Percentiles rank a stretch among this genome's conserved stretches.
phyloP scores from a whole-genome alignment of 225 moss, liverwort and hornwort species.

The Thuidium tamariscinum region DNA sequence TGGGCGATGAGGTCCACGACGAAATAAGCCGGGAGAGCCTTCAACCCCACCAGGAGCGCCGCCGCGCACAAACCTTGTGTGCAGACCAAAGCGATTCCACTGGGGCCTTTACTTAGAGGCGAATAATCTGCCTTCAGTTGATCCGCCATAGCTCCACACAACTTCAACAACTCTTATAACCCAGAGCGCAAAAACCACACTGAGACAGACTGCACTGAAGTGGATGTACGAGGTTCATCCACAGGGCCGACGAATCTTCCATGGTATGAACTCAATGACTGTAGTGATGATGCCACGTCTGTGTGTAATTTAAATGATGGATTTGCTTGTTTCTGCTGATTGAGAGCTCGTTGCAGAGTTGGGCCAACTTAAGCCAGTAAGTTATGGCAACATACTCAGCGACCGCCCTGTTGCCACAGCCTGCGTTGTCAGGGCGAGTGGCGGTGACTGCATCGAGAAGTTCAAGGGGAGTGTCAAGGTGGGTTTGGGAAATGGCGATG shows the following conservation, averaged over 20 bases:
- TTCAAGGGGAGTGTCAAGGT: neutral
- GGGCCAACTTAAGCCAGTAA: neutral
- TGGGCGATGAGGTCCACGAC: slow-evolving; percentile 40
- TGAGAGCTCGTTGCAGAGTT: neutral
- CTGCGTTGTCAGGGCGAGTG: neutral
- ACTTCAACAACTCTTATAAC: neutral
- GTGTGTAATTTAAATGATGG: neutral
- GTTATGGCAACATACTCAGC: slow-evolving; percentile 4
- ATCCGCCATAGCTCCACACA: slow-evolving; percentile 19
- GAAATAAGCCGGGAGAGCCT: slow-evolving; percentile 28
- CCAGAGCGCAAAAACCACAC: neutral
- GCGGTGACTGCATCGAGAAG: neutral
- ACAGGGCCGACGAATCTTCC: neutral
- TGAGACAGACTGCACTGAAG: neutral
- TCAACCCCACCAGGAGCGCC: slow-evolving; percentile 42
- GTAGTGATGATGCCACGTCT: too few species aligned
- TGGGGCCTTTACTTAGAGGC: neutral
- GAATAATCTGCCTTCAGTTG: neutral
- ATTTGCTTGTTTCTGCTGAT: neutral
- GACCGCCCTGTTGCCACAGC: neutral
- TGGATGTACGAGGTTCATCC: slow-evolving; percentile 20
- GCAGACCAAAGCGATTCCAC: neutral
- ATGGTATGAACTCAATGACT: too few species aligned
- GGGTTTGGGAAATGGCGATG: neutral
- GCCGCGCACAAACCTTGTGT: slow-evolving; percentile 42